These are phyloP conservation scores for Citeromyces nyonsensis DNA, from an alignment of 805 yeast species.

Conservation along the genomic window DNA sequence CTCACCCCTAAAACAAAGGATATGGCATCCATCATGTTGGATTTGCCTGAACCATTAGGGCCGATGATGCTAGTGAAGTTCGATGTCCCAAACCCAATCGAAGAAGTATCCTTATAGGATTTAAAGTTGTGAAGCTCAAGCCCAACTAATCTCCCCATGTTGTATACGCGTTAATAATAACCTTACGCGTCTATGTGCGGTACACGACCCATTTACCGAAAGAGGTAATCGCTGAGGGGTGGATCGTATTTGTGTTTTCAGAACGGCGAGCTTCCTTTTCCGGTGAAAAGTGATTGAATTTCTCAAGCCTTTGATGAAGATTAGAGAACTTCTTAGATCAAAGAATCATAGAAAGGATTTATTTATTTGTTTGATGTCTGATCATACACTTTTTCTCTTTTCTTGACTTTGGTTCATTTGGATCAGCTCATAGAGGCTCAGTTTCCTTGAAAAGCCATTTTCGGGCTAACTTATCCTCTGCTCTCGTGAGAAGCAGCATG, in stretches of 20 bases:
- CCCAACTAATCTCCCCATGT: slow-evolving; percentile 74
- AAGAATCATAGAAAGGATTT: no score
- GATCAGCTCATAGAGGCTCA: slow-evolving; percentile 10
- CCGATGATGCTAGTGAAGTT: slow-evolving; percentile 87
- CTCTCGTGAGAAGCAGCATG: slow-evolving; percentile 24
- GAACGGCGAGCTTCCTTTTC: no score
- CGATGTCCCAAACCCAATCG: slow-evolving; percentile 71
- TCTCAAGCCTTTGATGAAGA: no score
- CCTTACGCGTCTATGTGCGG: no score
- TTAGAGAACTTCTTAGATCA: no score
- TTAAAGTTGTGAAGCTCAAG: slow-evolving; percentile 79
- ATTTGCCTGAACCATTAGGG: slow-evolving; percentile 96
- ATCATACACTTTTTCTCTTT: no score
- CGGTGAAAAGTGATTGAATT: no score
- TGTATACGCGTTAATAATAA: background rate
- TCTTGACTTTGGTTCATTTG: no score
- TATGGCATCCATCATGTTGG: slow-evolving; percentile 93
- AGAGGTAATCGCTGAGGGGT: no score
- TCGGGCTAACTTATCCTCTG: slow-evolving; percentile 44
- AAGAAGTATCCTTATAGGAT: slow-evolving; percentile 68
- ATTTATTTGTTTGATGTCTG: no score
- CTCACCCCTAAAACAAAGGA: slow-evolving; percentile 83
- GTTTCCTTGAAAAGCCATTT: slow-evolving; percentile 67
- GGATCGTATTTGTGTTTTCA: no score
- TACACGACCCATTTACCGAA: no score